phyloP scores from a whole-genome alignment of 2,329 filamentous ascomycete genomes.

The Escovopsis weberi region DNA sequence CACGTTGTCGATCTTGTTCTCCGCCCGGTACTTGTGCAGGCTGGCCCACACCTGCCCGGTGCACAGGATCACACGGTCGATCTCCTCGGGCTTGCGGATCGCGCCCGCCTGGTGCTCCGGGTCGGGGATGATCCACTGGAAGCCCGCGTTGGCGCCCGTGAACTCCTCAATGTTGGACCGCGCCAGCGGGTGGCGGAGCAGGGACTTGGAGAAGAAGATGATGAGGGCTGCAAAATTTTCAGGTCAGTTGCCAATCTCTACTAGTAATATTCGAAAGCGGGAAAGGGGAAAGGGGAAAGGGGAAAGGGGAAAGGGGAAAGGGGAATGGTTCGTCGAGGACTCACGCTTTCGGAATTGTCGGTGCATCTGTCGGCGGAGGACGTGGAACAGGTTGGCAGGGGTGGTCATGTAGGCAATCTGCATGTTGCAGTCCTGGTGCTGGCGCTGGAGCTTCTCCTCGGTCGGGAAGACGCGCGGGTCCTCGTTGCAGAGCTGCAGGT shows the following conservation, averaged over 20 bases:
- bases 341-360: slow-evolving; percentile 97
- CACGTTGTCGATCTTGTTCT: slow-evolving; percentile 76
- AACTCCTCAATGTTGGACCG: slow-evolving; percentile 87
- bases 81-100: slow-evolving; percentile 65
- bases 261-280: too few species aligned
- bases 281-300: not conserved
- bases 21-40: slow-evolving; percentile 77
- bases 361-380: slow-evolving; percentile 94
- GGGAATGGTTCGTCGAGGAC: slow-evolving; percentile 14
- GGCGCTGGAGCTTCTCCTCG: slow-evolving; percentile 78
- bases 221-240: slow-evolving; percentile 51
- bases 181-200: slow-evolving; percentile 85
- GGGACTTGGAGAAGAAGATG: slow-evolving; percentile 96
- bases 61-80: slow-evolving; percentile 90
- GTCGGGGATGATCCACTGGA: slow-evolving; percentile 93
- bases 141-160: slow-evolving; percentile 67
- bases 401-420: slow-evolving; percentile 97
- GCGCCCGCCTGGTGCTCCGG: slow-evolving; percentile 61
- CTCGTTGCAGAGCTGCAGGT: slow-evolving; percentile 93
- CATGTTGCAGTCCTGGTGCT: slow-evolving; percentile 99
- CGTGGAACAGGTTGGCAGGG: slow-evolving; percentile 91
- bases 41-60: slow-evolving; percentile 87
- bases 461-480: slow-evolving; percentile 87
- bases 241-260: slow-evolving; percentile 1
- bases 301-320: not conserved